Conservation (phyloP, 2,329 filamentous ascomycete species). For the Aspergillus aculeatus region DNA sequence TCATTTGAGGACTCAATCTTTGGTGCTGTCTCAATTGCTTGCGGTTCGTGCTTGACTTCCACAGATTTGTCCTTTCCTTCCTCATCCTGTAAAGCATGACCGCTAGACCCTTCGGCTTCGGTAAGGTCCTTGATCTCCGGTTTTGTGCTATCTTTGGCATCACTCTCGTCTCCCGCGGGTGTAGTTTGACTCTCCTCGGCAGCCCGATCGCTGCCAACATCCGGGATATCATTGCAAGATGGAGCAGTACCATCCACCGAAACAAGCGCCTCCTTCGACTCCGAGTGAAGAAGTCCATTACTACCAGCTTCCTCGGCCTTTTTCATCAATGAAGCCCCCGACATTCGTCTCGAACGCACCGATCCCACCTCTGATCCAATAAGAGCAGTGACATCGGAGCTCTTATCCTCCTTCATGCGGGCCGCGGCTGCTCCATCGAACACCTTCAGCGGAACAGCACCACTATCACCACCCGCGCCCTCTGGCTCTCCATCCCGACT, state of each 20-base stretch:
- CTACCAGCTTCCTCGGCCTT: slow-evolving; percentile 26
- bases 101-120: background rate
- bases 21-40: background rate
- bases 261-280: slow-evolving; percentile 41
- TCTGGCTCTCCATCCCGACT: slow-evolving; percentile 5
- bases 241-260: slow-evolving; percentile 19
- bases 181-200: slow-evolving; percentile 19
- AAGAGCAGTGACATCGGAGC: slow-evolving; percentile 67
- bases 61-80: background rate
- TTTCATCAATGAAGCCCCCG: slow-evolving; percentile 29
- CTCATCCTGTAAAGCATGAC: background rate
- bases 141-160: background rate
- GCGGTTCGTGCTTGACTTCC: background rate
- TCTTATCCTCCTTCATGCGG: slow-evolving; percentile 49
- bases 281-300: slow-evolving; percentile 12
- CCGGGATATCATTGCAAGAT: slow-evolving; percentile 27
- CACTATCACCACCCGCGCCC: background rate
- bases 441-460: slow-evolving; percentile 18
- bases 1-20: background rate
- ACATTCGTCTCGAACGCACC: slow-evolving; percentile 31
- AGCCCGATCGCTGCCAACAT: slow-evolving; percentile 23
- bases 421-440: slow-evolving; percentile 20
- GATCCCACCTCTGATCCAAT: slow-evolving; percentile 37
- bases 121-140: background rate
- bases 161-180: background rate